Base-by-base conservation (phyloP, 768 basidiomycete species). In the Tylopilus sp. region DNA sequence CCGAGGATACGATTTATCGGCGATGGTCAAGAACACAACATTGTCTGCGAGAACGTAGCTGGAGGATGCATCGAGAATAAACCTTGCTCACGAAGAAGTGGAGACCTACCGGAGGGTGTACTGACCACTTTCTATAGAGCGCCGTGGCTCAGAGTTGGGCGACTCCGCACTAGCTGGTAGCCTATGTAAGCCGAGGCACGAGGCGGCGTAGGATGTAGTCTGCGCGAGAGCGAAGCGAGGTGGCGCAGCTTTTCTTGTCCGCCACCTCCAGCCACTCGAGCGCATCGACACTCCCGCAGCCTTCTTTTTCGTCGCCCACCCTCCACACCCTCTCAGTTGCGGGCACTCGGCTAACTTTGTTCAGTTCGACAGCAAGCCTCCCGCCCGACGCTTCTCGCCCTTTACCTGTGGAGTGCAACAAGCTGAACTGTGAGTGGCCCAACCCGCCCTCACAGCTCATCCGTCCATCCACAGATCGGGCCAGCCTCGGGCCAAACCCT, bases 11-110 rank as follows among this genome's bases (percentile, higher is more conserved):
- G 94, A 95, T 69, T 94, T 92, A 75, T 98, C 97, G 33, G 93
- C 86, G 66, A 99, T 92, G 52, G 90, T 87, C 57, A 98, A 79
- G 73, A 93, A 99, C 47, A 95, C 88, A 52, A 98, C 94, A 73
- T 93, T 92, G 63, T 95, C 88, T 39, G 82, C 69, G 59, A 99
- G 95, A 60, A 98, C 84, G 78, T 99, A 99, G 73, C 95, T 98
- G 40, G 8, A 60, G 58, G 25, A 4, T 42, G 28, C 45, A 44
- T 55, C 51, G 56, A 52, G 45, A 50, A 36, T 38, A 39, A 33
- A 30, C 36, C 22, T 47, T 20, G n/a, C 18, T 21, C 26, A 5
- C 21, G 57, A 48, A 31, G 42, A 44, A 48, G 48, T 13, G 26
- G 22, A 25, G 80, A 25, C 91, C 60, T 57, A 98, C 95, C 98